Evolutionary conservation across 2,329 filamentous ascomycete species (phyloP), one percentile per base, ranked within the genome.

Genomic region (Lomentospora prolificans): DNA sequence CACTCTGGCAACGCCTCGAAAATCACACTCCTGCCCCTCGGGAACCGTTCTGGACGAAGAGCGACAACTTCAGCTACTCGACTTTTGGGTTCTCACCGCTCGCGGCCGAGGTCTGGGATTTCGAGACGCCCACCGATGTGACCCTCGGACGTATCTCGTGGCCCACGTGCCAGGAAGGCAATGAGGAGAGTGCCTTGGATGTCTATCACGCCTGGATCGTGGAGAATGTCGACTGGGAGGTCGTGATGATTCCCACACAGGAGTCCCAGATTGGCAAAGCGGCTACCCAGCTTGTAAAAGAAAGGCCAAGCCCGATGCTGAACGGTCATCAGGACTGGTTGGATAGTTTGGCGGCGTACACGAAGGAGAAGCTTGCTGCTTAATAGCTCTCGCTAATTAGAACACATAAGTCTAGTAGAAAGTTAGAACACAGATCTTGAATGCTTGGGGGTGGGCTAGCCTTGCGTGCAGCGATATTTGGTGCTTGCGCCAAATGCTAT

Each of bases 281-380:
- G 0, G 63, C 61, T 12, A 57, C 50, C 9, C 44, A 62, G 31
- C 33, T 64, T 53, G 56, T 63, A 3, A 57, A 50, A 2, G 56
- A 31, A 2, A 65, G 60, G 57, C 64, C 63, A 0, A 66, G 65
- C 51, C 59, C 57, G 19, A 66, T 66, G 61, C 36, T 67, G 28
- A 58, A 62, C 12, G 64, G 63, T 4, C 64, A 66, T 44, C 65
- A 66, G 57, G 60, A 65, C 54, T 66, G 64, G 65, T 50, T 66
- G 33, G 61, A 65, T 24, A 63, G 63, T 2, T 53, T 67, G 56
- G 57, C 60, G 8, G 60, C 53, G 17, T 53, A 44, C 17, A 56
- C 59, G 2, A 59, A 48, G 48, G 19, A 31, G 7, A 17, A 31
- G 25, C n/a, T n/a, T n/a, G n/a, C n/a, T n/a, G n/a, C n/a, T n/a